Conservation (phyloP, 2,329 filamentous ascomycete species). For the Sporothrix mexicana region DNA sequence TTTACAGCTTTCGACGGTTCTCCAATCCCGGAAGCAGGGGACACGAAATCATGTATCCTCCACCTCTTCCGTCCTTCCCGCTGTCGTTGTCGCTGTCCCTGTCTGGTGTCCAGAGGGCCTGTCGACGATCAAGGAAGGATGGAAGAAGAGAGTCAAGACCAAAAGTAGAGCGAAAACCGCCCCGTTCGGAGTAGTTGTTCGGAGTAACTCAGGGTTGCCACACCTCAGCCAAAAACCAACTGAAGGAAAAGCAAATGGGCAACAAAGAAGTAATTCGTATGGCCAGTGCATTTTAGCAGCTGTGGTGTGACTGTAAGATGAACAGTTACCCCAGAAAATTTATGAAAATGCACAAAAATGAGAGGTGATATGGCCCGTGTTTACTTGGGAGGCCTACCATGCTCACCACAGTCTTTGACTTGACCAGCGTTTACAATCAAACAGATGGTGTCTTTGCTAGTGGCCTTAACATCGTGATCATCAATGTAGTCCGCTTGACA, state of each 20-base stretch:
- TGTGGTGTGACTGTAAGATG: too few relatives aligned
- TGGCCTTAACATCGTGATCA: neutral
- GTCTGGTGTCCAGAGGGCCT: neutral
- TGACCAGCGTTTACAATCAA: too few relatives aligned
- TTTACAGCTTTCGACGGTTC: neutral
- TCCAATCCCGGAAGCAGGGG: neutral
- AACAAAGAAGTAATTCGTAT: neutral
- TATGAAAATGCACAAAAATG: neutral
- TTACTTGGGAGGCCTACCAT: neutral
- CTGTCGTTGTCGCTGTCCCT: neutral
- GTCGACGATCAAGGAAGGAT: neutral
- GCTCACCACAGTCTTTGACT: too few relatives aligned
- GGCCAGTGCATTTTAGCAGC: too few relatives aligned
- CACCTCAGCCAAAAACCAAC: too few relatives aligned
- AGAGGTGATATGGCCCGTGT: neutral
- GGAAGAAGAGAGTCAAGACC: neutral
- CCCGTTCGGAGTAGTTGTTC: constrained; percentile 1
- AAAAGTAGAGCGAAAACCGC: too few relatives aligned
- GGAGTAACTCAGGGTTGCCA: neutral
- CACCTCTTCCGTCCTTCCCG: neutral
- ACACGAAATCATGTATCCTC: neutral
- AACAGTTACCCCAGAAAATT: neutral
- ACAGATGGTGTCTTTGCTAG: neutral
- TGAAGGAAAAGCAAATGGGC: too few relatives aligned
- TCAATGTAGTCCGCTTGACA: neutral